phyloP scores from a whole-genome alignment of 768 basidiomycete species.

The Tricholomella constricta region DNA sequence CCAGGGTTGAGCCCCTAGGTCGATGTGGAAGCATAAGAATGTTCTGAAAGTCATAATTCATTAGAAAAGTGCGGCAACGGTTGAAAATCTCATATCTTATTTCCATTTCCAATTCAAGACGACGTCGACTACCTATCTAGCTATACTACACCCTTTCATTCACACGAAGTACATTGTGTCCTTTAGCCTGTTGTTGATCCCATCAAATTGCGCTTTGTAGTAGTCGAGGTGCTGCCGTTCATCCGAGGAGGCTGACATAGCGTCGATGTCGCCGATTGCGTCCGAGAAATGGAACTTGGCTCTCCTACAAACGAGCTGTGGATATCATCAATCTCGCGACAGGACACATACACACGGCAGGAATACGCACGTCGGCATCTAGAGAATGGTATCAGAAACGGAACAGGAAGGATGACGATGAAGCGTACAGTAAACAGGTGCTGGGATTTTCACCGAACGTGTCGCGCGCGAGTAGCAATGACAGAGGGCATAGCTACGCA shows the following conservation, averaged over 20 bases:
- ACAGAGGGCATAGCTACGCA: slow-evolving; percentile 48
- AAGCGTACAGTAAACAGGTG: slow-evolving; percentile 67
- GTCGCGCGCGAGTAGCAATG: slow-evolving; percentile 72
- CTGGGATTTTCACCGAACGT: slow-evolving; percentile 73
- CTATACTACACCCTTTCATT: too few relatives aligned
- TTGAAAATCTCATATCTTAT: too few relatives aligned
- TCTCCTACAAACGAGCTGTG: slow-evolving; percentile 55
- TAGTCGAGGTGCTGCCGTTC: slow-evolving; percentile 23
- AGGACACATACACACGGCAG: neutral
- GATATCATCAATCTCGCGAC: neutral
- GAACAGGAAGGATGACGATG: neutral
- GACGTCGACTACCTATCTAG: too few relatives aligned
- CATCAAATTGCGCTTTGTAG: slow-evolving; percentile 36
- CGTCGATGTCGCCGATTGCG: slow-evolving; percentile 34
- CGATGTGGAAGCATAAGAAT: too few relatives aligned
- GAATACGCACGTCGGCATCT: slow-evolving; percentile 57
- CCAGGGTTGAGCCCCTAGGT: too few relatives aligned
- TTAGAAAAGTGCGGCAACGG: too few relatives aligned
- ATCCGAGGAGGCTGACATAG: slow-evolving; percentile 37
- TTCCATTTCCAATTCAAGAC: too few relatives aligned
- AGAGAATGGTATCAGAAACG: neutral
- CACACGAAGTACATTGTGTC: slow-evolving; percentile 35
- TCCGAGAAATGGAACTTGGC: slow-evolving; percentile 53
- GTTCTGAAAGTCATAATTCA: too few relatives aligned
- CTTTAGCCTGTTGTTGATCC: slow-evolving; percentile 29